phyloP scores from a whole-genome alignment of 164 flowering plant genomes.

The Sextonia rubra region DNA sequence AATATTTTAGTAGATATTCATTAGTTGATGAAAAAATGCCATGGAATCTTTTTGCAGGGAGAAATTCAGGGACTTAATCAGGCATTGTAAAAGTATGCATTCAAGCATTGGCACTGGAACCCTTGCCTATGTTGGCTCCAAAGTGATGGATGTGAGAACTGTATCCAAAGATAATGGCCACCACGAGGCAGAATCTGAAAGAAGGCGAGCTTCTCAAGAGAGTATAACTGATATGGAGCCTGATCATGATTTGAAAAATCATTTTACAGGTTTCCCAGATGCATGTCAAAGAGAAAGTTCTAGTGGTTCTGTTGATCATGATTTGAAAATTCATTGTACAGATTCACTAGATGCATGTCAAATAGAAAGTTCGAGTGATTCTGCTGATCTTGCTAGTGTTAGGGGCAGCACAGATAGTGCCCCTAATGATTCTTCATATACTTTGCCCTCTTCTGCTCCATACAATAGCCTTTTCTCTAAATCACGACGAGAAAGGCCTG shows the following conservation, averaged over 20 bases:
- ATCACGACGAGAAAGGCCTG: constrained; percentile 26
- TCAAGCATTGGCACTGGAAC: constrained; percentile 85
- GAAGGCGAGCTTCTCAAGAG: constrained; percentile 33
- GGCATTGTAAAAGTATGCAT: constrained; percentile 77
- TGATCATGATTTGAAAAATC: constrained; percentile 26
- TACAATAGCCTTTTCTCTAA: constrained; percentile 26
- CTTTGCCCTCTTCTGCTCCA: constrained; percentile 32
- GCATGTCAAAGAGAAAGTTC: constrained; percentile 40
- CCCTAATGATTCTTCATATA: constrained; percentile 41
- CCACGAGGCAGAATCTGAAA: constrained; percentile 34
- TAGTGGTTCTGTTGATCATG: constrained; percentile 18
- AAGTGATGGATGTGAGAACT: constrained; percentile 81
- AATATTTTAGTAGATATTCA: background rate
- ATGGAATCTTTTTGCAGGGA: constrained; percentile 47
- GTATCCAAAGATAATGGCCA: constrained; percentile 40
- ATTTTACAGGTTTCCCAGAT: constrained; percentile 35
- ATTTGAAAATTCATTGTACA: constrained; percentile 33
- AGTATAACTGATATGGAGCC: constrained; percentile 24
- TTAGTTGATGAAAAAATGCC: background rate
- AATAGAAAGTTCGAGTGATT: constrained; percentile 47
- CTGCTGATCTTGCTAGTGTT: constrained; percentile 47
- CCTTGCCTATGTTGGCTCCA: constrained; percentile 85
- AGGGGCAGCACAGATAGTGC: constrained; percentile 49
- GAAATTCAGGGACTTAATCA: constrained; percentile 57
- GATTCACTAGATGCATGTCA: constrained; percentile 33